Evolutionary conservation across 116 monocot species (phyloP).

Genomic region (Zostera marina): DNA sequence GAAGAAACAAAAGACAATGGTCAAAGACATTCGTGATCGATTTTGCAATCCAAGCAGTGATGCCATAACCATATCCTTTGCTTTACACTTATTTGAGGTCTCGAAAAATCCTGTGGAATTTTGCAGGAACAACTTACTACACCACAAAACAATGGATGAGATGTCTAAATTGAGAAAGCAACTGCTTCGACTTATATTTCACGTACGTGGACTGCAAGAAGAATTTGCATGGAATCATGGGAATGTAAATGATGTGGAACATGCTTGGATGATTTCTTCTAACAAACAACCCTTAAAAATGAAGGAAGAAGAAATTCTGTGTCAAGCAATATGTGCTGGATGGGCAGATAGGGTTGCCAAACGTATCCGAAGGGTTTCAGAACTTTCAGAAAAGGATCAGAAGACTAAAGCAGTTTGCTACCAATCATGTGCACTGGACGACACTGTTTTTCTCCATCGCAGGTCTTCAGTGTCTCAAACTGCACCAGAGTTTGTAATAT

Average conservation of each 20-base stretch:
- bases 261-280: slow-evolving; percentile 33
- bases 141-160: slow-evolving; percentile 88
- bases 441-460: slow-evolving; percentile 62
- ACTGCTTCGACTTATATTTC: slow-evolving; percentile 54
- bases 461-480: slow-evolving; percentile 61
- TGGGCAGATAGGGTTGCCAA: slow-evolving; percentile 93
- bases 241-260: slow-evolving; percentile 40
- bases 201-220: slow-evolving; percentile 20
- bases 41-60: slow-evolving; percentile 73
- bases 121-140: slow-evolving; percentile 44
- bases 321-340: slow-evolving; percentile 87
- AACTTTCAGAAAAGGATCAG: slow-evolving; percentile 26
- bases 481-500: slow-evolving; percentile 73
- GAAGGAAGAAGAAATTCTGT: slow-evolving; percentile 70
- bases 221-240: slow-evolving; percentile 65
- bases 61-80: slow-evolving; percentile 63
- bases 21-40: slow-evolving; percentile 33
- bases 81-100: slow-evolving; percentile 72
- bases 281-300: slow-evolving; percentile 40
- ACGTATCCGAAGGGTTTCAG: slow-evolving; percentile 20
- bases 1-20: slow-evolving; percentile 36
- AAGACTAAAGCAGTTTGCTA: slow-evolving; percentile 40
- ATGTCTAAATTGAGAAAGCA: slow-evolving; percentile 96
- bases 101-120: slow-evolving; percentile 39
- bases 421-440: slow-evolving; percentile 47